Base-by-base conservation (phyloP, 805 yeast genomes). In the Phaffomyces opuntiae region DNA sequence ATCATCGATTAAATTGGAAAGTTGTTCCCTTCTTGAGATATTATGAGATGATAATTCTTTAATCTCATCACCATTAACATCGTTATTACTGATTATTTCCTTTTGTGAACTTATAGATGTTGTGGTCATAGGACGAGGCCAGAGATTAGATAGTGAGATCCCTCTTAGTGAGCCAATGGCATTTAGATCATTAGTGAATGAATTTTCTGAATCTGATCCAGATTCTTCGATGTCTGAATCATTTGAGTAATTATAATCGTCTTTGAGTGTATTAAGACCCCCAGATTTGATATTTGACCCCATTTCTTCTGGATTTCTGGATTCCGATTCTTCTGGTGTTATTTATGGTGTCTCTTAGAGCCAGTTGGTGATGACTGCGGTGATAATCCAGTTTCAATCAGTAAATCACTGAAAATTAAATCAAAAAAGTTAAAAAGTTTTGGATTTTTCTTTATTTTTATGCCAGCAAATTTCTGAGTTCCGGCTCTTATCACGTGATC, bases 171-270 rank as follows among this genome's bases (percentile, higher is more conserved):
- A 37, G 29, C 85, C 85, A 16, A 80, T 73, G 49, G 68, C 74
- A 44, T 79, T 78, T 42, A 79, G 59, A 9, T 76, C 77, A 21
- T 63, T 66, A 0, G 76, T 66, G 32, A 77, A 51, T 0, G 75
- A 70, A 12, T 64, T 57, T 12, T 65, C 69, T 3, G 53, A 32
- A 16, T 49, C 50, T 3, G 49, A 42, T n/a, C 43, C 48, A n/a
- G 50, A 37, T 13, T 26, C 43, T n/a, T 45, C 48, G 4, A 45
- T 25, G 34, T 45, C 48, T 13, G 48, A 45, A 19, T 36, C 52
- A 34, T 39, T 51, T 13, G 47, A 37, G 21, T 40, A 40, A 29
- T 37, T 46, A 6, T 21, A 21, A 21, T 21, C 24, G 1, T 21
- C 24, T 21, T 21, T 6, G 24, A 21, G 24, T 21, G 24, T 21